Base-by-base conservation (phyloP, 108 stramenopile genomes). In the Skeletonema menzelii region DNA sequence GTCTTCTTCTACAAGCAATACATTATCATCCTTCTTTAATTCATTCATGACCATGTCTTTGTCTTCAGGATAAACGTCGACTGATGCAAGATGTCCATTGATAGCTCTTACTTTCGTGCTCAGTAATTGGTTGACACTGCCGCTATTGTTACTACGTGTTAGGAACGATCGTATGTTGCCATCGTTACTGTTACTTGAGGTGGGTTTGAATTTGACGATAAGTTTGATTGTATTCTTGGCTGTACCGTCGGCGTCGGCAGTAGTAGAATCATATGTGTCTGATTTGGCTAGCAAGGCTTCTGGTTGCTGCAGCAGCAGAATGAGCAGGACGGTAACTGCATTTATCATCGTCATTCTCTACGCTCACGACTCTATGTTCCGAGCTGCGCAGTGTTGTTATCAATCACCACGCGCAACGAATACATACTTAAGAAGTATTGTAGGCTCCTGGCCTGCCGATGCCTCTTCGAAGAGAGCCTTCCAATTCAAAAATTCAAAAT, bases 1-100 rank as follows among this genome's bases (percentile, higher is more conserved):
- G 34, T 47, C 77, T 59, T 78, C 77, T 61, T 78, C 77, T 22
- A 78, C 77, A 15, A 71, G 35, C 46, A 56, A 61, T 15, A 78
- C 69, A 56, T 59, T 49, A 8, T 65, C 70, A 53, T 78, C 64
- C 8, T 46, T 59, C 62, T 31, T 67, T 13, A 78, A 53, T 49
- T 70, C 77, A 20, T 31, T 22, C 20, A 63, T 56, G 4, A 77
- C 37, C 27, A 27, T 10, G 8, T 53, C 49, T 53, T 53, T 53
- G n/a, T 53, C 8, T 53, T 53, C 22, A 24, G 4, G 15, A 8
- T 22, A 5, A 53, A 53, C 49, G n/a, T 53, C 49, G 22, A 53
- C 49, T 22, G n/a, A 22, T 53, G 49, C 49, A 8, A 53, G 49
- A 53, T 53, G 49, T 7, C 49, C 49, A 20, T 53, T 53, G 19